Base-by-base conservation (phyloP, 805 yeast genomes). In the Ogataea polymorpha region DNA sequence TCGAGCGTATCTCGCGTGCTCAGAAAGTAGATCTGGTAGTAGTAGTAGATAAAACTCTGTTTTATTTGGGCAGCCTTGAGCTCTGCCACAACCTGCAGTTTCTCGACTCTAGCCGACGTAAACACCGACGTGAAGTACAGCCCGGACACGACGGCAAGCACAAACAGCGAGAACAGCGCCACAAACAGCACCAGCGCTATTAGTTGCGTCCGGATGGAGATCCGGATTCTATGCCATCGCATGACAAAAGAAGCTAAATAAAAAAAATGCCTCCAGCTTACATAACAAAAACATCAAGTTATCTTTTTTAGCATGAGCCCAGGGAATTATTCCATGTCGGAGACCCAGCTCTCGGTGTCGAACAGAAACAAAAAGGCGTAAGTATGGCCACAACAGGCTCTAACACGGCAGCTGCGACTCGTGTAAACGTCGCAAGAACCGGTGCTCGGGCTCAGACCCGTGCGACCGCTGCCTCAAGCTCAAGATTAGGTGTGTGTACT, bases 41-140 rank as follows among this genome's bases (percentile, higher is more conserved):
- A 82, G 20, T 77, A 66, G 45, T 70, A 74, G 44, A 75, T 75
- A 43, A 86, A 65, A 29, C 78, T 74, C 62, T 87, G 96, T 40
- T 72, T 74, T 15, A 88, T 68, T 60, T 89, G 96, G 0, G 90
- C 75, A 0, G 91, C 79, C 60, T 87, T 88, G 41, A 89, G 67
- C 59, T 85, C 85, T 2, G 96, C 85, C 15, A 88, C 85, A 32
- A 86, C 86, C 52, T 76, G 77, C 18, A 89, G 66, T 42, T 89
- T 74, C 46, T 86, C 89, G 1, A 81, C 77, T 53, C 95, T 70
- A 32, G 85, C 62, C 34, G 72, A 63, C 23, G 79, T 73, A 44
- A 82, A 77, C 47, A 78, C 82, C 15, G 68, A 61, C 4, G 86
- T 76, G 59, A 84, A 86, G 60, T 86, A 86, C 3, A 83, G 75